These are phyloP conservation scores for Eimeria maxima DNA, from an alignment of 169 alveolate species.

Conservation along the genomic window DNA sequence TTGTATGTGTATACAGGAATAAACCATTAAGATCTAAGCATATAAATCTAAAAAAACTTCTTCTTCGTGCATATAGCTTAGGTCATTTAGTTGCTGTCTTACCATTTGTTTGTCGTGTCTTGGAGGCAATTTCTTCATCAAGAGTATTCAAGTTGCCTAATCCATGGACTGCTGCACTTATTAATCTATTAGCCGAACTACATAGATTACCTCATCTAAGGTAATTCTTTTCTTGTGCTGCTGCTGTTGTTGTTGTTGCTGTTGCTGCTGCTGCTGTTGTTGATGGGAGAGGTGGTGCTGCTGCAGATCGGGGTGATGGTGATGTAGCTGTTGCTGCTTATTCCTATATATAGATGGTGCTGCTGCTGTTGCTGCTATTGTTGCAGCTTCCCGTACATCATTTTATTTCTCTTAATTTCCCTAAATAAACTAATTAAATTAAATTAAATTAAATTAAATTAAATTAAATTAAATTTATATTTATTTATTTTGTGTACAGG, in stretches of 20 bases:
- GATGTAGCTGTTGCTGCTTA: no score
- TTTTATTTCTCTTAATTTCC: not conserved
- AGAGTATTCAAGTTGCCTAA: constrained; percentile 95
- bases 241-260: not conserved
- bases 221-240: not conserved
- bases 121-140: constrained; percentile 89
- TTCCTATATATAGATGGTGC: no score
- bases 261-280: not conserved
- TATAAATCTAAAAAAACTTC: constrained; percentile 92
- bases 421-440: not conserved
- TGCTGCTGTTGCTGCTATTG: no score
- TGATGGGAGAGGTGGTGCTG: no score
- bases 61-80: constrained; percentile 88
- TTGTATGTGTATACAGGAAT: constrained; percentile 88
- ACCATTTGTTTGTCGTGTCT: constrained; percentile 93
- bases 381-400: no score
- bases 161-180: constrained; percentile 95
- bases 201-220: constrained; percentile 90
- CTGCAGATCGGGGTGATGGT: no score
- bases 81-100: constrained; percentile 92
- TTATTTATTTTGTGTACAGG: not conserved
- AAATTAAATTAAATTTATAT: no score
- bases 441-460: no score
- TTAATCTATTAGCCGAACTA: constrained; percentile 92
- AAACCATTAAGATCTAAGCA: constrained; percentile 93